phyloP scores from a whole-genome alignment of 202 grass and related monocot species.

The Schoenoplectus triqueter region DNA sequence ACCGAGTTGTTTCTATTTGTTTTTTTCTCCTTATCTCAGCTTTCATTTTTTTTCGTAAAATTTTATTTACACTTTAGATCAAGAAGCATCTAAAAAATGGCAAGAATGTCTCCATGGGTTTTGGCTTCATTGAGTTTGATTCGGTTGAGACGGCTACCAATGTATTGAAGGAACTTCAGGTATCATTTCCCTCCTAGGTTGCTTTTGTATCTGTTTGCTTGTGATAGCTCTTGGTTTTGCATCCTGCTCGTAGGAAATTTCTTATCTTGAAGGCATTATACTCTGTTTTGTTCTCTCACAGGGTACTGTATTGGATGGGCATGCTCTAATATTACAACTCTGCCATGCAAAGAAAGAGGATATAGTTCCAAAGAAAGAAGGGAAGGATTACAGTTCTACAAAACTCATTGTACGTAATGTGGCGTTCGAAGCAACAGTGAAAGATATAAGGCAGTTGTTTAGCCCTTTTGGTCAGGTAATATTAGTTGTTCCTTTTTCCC shows the following conservation, averaged over 20 bases:
- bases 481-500: not conserved
- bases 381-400: constrained; percentile 85
- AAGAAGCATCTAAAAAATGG: constrained; percentile 90
- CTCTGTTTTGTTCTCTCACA: constrained; percentile 35
- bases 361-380: constrained; percentile 58
- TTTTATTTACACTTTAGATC: constrained; percentile 52
- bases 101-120: constrained; percentile 95
- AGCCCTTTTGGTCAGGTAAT: constrained; percentile 97
- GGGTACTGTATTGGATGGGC: constrained; percentile 92
- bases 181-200: constrained; percentile 3
- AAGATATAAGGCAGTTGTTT: constrained; percentile 87
- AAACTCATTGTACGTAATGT: constrained; percentile 93
- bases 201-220: constrained; percentile 12
- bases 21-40: not conserved
- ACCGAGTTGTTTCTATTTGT: constrained; percentile 28
- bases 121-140: constrained; percentile 95
- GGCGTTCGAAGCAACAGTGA: constrained; percentile 87
- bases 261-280: not conserved
- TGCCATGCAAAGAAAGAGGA: constrained; percentile 78
- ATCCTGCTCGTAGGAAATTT: constrained; percentile 9
- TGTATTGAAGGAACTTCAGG: constrained; percentile 91
- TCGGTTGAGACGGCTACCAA: constrained; percentile 79
- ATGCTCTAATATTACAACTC: constrained; percentile 92
- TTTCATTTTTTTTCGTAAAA: constrained; percentile 29
- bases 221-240: not conserved